These are phyloP conservation scores for Verticillium tricorpus DNA, from an alignment of 2,329 filamentous ascomycete genomes.

Conservation along the genomic window DNA sequence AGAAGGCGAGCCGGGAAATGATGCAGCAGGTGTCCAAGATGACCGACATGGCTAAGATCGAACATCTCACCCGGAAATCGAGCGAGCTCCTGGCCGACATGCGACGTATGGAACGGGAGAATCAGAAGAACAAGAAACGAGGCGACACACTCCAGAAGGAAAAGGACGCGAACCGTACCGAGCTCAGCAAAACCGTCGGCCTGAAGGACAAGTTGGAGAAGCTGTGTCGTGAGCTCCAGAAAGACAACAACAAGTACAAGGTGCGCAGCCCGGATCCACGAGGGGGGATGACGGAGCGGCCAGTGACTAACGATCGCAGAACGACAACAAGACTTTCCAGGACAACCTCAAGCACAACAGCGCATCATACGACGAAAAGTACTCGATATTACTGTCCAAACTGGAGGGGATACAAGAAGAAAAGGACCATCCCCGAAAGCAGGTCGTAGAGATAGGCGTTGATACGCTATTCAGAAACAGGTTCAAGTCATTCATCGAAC, in stretches of 20 bases:
- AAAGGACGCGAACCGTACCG: constrained; percentile 82
- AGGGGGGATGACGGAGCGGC: not conserved
- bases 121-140: constrained; percentile 92
- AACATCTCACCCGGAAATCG: constrained; percentile 84
- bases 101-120: constrained; percentile 92
- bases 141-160: constrained; percentile 95
- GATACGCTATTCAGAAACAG: constrained; percentile 68
- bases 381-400: constrained; percentile 74
- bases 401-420: constrained; percentile 86
- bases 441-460: constrained; percentile 77
- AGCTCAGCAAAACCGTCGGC: constrained; percentile 83
- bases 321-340: constrained; percentile 89
- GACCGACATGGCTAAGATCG: constrained; percentile 86
- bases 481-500: constrained; percentile 95
- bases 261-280: constrained; percentile 39
- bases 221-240: constrained; percentile 86
- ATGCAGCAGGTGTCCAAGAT: constrained; percentile 86
- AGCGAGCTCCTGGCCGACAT: constrained; percentile 89
- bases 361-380: constrained; percentile 77
- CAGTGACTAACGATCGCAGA: constrained; percentile 39
- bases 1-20: constrained; percentile 87
- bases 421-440: constrained; percentile 76
- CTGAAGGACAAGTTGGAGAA: constrained; percentile 98
- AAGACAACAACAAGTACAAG: constrained; percentile 98
- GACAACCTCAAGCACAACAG: constrained; percentile 81